Conservation (phyloP, 306 rosid species). For the Castanospermum australe region DNA sequence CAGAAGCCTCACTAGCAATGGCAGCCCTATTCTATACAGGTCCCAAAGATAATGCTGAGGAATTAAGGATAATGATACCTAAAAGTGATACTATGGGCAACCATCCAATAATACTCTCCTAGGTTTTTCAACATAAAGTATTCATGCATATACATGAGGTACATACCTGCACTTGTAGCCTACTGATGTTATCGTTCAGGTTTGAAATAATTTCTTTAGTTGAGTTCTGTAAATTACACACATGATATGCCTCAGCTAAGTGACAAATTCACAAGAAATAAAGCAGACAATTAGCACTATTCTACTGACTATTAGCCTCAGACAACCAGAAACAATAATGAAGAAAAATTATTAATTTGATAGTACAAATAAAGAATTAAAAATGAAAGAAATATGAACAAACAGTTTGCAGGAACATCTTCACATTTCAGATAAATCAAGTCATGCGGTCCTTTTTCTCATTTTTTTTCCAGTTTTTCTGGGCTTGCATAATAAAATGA, state of each 20-base stretch:
- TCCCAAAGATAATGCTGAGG: neutral
- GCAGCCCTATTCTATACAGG: neutral
- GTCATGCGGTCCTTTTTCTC: neutral
- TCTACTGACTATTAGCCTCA: neutral
- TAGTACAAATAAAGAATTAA: neutral
- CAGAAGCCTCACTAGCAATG: slow-evolving; percentile 6
- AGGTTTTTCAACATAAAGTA: slow-evolving; percentile 5
- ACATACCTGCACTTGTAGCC: slow-evolving; percentile 69
- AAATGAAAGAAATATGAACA: neutral
- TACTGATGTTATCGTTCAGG: slow-evolving; percentile 45
- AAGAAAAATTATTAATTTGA: neutral
- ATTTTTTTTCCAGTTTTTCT: neutral
- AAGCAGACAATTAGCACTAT: neutral
- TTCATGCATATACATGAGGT: slow-evolving; percentile 23
- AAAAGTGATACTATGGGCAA: neutral
- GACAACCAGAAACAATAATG: neutral
- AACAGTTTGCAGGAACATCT: neutral
- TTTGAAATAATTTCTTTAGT: slow-evolving; percentile 44
- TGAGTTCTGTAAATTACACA: slow-evolving; percentile 53
- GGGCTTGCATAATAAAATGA: neutral
- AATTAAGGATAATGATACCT: neutral
- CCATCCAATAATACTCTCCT: neutral
- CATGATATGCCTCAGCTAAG: slow-evolving; percentile 28
- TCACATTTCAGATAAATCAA: neutral
- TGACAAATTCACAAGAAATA: slow-evolving; percentile 14